Percentiles rank a stretch among this genome's conserved stretches.
Evolutionary conservation across 2,329 filamentous ascomycete genomes (phyloP).

Genomic region (Fusarium keratoplasticum): DNA sequence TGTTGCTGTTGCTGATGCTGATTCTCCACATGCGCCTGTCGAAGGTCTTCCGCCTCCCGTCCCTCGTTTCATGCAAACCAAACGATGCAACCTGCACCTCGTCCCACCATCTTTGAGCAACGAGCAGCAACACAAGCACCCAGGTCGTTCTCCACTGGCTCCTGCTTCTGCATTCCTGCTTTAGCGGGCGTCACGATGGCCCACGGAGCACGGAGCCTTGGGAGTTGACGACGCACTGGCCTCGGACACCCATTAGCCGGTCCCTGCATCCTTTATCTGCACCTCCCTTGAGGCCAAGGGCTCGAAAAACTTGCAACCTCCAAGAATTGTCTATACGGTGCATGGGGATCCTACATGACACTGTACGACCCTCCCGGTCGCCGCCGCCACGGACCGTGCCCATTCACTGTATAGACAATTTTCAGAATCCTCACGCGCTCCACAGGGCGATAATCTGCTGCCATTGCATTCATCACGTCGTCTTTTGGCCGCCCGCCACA

Average conservation of each 20-base stretch:
- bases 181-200: constrained; percentile 27
- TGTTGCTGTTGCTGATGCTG: not conserved
- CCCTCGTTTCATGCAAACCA: constrained; percentile 33
- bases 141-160: constrained; percentile 10
- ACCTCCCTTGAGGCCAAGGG: constrained; percentile 32
- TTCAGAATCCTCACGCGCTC: constrained; percentile 39
- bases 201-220: constrained; percentile 18
- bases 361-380: constrained; percentile 9
- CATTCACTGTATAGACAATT: constrained; percentile 44
- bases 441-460: constrained; percentile 43
- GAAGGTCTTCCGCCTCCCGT: constrained; percentile 20
- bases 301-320: constrained; percentile 38
- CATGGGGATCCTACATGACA: constrained; percentile 31
- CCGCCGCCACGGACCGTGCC: constrained; percentile 15
- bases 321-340: constrained; percentile 47
- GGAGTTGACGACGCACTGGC: constrained; percentile 29
- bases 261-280: constrained; percentile 45
- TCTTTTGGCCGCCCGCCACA: constrained; percentile 39
- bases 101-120: constrained; percentile 30
- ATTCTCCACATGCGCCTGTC: constrained; percentile 39
- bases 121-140: not conserved
- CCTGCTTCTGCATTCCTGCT: constrained; percentile 11
- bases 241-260: constrained; percentile 31
- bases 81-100: constrained; percentile 23
- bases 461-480: constrained; percentile 38